A percentile compares a stretch with the other conserved stretches of the same genome.
These are phyloP conservation scores for Aureobasidium sp. DNA, from an alignment of 2,329 filamentous ascomycete genomes.

Conservation along the genomic window DNA sequence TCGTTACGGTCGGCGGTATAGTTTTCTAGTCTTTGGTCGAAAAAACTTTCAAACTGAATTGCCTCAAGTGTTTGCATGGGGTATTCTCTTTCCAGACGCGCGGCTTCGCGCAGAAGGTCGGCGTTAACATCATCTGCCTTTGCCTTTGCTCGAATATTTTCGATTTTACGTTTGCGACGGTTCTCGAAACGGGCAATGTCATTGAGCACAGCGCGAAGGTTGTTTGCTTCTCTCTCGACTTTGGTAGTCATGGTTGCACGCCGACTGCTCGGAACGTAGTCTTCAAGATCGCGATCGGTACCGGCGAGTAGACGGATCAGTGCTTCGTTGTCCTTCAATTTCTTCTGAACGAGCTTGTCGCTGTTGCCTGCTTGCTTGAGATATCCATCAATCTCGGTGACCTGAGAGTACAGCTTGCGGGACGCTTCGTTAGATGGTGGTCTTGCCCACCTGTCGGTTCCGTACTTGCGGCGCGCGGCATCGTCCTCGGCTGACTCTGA, in stretches of 20 bases:
- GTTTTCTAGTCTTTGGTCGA: slow-evolving; percentile 68
- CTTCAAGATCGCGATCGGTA: slow-evolving; percentile 70
- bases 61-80: slow-evolving; percentile 77
- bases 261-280: slow-evolving; percentile 80
- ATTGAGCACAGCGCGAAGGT: slow-evolving; percentile 71
- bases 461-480: slow-evolving; percentile 64
- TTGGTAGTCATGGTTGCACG: slow-evolving; percentile 70
- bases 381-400: slow-evolving; percentile 76
- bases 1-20: slow-evolving; percentile 73
- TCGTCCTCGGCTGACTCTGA: slow-evolving; percentile 81
- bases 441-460: slow-evolving; percentile 77
- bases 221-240: slow-evolving; percentile 69
- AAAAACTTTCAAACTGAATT: slow-evolving; percentile 85
- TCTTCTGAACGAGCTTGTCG: slow-evolving; percentile 64
- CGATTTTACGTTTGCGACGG: slow-evolving; percentile 67
- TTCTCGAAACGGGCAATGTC: slow-evolving; percentile 79
- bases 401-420: slow-evolving; percentile 63
- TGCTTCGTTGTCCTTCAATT: slow-evolving; percentile 66
- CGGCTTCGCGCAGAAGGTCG: slow-evolving; percentile 74
- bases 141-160: slow-evolving; percentile 67
- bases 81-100: slow-evolving; percentile 75
- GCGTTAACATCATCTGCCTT: slow-evolving; percentile 79
- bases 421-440: slow-evolving; percentile 61
- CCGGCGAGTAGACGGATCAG: slow-evolving; percentile 69
- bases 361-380: slow-evolving; percentile 62